These are phyloP conservation scores for Wickerhamomyces strasburgensis DNA, from an alignment of 805 yeast genomes.

Conservation along the genomic window DNA sequence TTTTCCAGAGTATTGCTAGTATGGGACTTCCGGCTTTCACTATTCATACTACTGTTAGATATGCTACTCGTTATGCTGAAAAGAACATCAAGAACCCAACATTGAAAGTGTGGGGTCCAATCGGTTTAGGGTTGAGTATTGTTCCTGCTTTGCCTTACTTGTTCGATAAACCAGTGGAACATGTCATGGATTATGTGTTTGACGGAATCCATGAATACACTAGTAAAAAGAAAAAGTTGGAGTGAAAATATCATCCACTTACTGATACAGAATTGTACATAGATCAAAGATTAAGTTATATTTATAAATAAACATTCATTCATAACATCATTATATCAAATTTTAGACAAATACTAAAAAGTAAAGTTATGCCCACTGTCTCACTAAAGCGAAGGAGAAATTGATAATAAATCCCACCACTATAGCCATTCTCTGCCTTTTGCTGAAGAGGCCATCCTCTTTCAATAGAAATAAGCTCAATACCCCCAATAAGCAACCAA, in stretches of 20 bases:
- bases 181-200: conserved; percentile 57
- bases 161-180: conserved; percentile 81
- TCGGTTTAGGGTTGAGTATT: conserved; percentile 67
- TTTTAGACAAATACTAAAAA: too few relatives aligned
- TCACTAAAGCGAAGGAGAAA: conserved; percentile 57
- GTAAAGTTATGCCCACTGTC: conserved; percentile 31
- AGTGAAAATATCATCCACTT: conserved; percentile 4
- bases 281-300: background rate
- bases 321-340: background rate
- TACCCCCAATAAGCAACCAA: conserved; percentile 76
- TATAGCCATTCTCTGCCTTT: conserved; percentile 62
- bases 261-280: conserved; percentile 1
- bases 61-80: conserved; percentile 53
- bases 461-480: conserved; percentile 59
- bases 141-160: conserved; percentile 75
- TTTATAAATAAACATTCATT: background rate
- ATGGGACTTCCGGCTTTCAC: conserved; percentile 88
- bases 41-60: conserved; percentile 70
- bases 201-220: conserved; percentile 39
- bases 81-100: conserved; percentile 46
- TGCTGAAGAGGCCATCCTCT: conserved; percentile 56
- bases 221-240: conserved; percentile 11
- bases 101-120: conserved; percentile 67
- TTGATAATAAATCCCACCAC: conserved; percentile 68
- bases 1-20: conserved; percentile 76